Base-by-base conservation (phyloP, 305 asterid species). In the Striga hermonthica region DNA sequence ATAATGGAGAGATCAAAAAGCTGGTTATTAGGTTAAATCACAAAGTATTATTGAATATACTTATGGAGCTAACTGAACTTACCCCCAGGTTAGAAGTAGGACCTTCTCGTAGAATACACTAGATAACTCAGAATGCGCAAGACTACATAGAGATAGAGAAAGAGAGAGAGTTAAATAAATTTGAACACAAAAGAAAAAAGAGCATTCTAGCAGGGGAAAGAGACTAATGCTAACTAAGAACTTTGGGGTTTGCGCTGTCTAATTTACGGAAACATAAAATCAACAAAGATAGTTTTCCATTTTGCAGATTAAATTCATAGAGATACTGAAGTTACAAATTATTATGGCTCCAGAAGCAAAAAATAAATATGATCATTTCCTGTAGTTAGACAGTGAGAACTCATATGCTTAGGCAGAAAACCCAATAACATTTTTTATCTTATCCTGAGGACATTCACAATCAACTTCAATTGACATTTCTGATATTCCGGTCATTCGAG, bases 31-130 rank as follows among this genome's bases (percentile, higher is more conserved):
- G 31, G 31, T 22, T 1, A 22, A 22, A 22, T 22, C 31, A 0
- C 31, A 22, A 22, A 22, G 2, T 22, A 22, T 22, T 22, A 22
- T 22, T 22, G 31, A n/a, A n/a, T 22, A 22, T 22, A 2, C 2
- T 22, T 22, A 22, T 22, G 31, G 31, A 22, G 31, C 31, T 22
- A 22, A 22, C 31, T 22, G 31, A 68, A 62, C 95, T 81, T 82
- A 93, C 99, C 97, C 95, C 90, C 94, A 93, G 7, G 99, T 94
- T 58, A 90, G 86, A 47, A 90, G 96, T 55, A 93, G 91, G 64
- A 93, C 92, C 74, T 88, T 93, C 78, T 93, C 99, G 62, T 93
- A 93, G 84, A 93, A 88, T 41, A 93, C 99, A 13, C 97, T 93
- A 5, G 97, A 93, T 72, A 93, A 68, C 73, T 93, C 99, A 6